Percentiles rank a stretch among this genome's conserved stretches.
phyloP scores from a whole-genome alignment of 2,329 filamentous ascomycete genomes.

The Fonsecaea multimorphosa region DNA sequence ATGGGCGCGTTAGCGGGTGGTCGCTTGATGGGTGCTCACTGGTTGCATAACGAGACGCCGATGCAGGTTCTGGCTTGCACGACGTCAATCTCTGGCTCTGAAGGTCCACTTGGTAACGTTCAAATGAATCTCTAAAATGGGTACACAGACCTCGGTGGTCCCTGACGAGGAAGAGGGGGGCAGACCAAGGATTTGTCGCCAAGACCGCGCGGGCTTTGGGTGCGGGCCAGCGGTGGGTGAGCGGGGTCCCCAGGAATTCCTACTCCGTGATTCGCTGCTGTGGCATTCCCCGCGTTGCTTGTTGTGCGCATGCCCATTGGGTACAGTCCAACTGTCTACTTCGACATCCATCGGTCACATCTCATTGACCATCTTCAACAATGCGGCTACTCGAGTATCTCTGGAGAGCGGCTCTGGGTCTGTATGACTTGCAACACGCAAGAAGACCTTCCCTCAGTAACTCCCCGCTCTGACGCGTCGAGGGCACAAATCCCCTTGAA shows the following conservation, averaged over 20 bases:
- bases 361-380: no score
- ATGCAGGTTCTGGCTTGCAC: not conserved
- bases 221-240: not conserved
- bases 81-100: not conserved
- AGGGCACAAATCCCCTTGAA: not conserved
- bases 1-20: not conserved
- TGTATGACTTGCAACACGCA: not conserved
- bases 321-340: no score
- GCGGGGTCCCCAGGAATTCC: not conserved
- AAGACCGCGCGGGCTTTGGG: not conserved
- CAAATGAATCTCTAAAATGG: not conserved
- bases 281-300: not conserved
- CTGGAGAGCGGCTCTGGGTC: no score
- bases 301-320: not conserved
- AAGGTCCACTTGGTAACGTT: not conserved
- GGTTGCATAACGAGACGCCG: not conserved
- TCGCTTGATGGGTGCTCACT: not conserved
- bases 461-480: not conserved
- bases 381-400: no score
- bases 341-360: no score
- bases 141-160: not conserved
- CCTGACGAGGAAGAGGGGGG: not conserved
- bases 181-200: not conserved
- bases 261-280: not conserved
- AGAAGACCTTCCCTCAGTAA: not conserved